Base-by-base conservation (phyloP, 1,139 yeast species). In the Zygosaccharomyces pseudobailii region DNA sequence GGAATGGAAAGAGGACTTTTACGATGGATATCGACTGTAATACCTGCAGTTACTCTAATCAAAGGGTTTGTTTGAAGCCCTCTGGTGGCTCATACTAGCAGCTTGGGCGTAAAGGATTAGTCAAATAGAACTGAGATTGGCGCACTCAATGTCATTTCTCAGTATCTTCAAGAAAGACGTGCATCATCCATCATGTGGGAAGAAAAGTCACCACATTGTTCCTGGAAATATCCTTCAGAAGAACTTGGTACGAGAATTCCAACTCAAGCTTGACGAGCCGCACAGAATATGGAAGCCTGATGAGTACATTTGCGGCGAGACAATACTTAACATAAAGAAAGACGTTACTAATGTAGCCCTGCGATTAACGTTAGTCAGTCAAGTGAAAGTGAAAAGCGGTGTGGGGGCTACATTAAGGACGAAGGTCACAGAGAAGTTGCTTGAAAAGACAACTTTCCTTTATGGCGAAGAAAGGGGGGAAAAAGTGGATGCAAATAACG, bases 201-300 rank as follows among this genome's bases (percentile, higher is more conserved):
- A 48, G 19, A 38, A 40, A 33, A 36, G 47, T 36, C 43, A 33
- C 30, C 31, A 32, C 25, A 22, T 44, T 23, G 45, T 21, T n/a
- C 31, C 47, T 25, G 36, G 46, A 31, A 44, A 48, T 21, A 32
- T 39, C 31, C 43, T 46, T 6, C 44, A 43, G 24, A 55, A 71
- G 55, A 70, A 69, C 44, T 67, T 76, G 6, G 73, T 78, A 51
- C 75, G 77, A 45, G 88, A 84, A 54, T 84, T 87, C 64, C 84
- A 79, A 64, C 79, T 87, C 39, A 74, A 74, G 43, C 69, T 87
- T 47, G 84, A 82, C 55, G 82, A 83, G 49, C 92, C 95, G 1
- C 95, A 86, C 65, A 76, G 78, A 58, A 49, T 58, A 7, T 61
- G 67, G 72, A 68, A 71, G 33, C 88, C 90, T 0, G 85, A 85